These are phyloP conservation scores for Oldenlandia corymbosa DNA, from an alignment of 257 asterid genomes.

Conservation along the genomic window DNA sequence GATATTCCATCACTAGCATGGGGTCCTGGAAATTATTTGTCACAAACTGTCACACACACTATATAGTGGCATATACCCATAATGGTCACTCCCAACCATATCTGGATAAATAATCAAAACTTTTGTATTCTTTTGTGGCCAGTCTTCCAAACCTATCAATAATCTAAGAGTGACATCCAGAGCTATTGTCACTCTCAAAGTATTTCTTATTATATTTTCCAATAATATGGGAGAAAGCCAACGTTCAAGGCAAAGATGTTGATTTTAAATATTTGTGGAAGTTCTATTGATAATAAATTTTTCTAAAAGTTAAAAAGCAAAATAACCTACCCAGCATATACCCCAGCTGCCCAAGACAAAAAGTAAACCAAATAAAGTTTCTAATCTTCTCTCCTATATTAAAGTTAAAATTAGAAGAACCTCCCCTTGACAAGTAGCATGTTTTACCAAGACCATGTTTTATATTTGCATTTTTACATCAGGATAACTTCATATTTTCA, in stretches of 20 bases:
- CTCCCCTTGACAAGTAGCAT: slow-evolving; percentile 3
- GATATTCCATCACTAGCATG: neutral
- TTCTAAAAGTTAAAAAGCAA: neutral
- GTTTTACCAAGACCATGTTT: neutral
- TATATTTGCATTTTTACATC: no score
- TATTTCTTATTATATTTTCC: neutral
- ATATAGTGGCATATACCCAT: neutral
- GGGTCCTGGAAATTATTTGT: slow-evolving; percentile 14
- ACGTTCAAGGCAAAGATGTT: neutral
- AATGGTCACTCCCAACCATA: neutral
- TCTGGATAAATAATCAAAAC: neutral
- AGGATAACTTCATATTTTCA: no score
- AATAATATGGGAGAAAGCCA: neutral
- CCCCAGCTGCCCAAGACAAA: neutral
- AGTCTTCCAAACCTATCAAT: no score
- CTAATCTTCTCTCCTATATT: neutral
- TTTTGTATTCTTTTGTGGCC: no score
- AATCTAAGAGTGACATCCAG: no score
- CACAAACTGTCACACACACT: neutral
- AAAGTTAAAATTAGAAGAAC: neutral
- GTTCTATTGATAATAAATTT: neutral
- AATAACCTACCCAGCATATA: neutral
- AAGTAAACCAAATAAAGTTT: neutral
- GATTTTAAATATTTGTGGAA: neutral
- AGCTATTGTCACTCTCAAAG: no score